Conservation (phyloP, 495 filamentous ascomycete genomes). For the Hypoxylon fuscum region DNA sequence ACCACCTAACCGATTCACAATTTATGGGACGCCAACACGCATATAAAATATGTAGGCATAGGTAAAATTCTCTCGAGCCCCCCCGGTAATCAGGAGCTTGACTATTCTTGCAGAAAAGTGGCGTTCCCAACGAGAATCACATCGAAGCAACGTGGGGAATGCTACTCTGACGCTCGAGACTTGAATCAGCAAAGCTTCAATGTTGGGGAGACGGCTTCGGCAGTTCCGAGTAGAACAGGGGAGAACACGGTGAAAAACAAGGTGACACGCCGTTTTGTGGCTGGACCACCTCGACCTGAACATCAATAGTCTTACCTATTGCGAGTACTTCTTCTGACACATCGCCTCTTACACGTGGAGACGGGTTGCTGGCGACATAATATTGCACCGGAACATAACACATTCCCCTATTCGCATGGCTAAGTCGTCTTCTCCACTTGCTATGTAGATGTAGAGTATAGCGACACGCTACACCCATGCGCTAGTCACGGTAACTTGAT, state of each 20-base stretch:
- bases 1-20: constrained; percentile 34
- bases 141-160: not conserved
- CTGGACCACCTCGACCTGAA: not conserved
- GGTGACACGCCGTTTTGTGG: constrained; percentile 4
- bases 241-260: constrained; percentile 1
- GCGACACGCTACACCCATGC: constrained; percentile 9
- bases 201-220: constrained; percentile 5
- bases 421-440: constrained; percentile 22
- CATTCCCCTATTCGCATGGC: constrained; percentile 2
- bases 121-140: constrained; percentile 36
- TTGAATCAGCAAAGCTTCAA: constrained; percentile 13
- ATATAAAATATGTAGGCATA: constrained; percentile 20
- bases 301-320: not conserved
- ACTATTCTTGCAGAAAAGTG: constrained; percentile 36
- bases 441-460: constrained; percentile 18
- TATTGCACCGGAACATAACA: constrained; percentile 27
- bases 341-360: constrained; percentile 32
- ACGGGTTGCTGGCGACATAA: constrained; percentile 14
- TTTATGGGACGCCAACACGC: not conserved
- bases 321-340: constrained; percentile 9
- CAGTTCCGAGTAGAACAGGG: constrained; percentile 6
- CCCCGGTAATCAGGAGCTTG: constrained; percentile 36
- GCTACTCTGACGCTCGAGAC: not conserved
- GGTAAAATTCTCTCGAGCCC: constrained; percentile 22
- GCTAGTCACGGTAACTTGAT: constrained; percentile 19